Percentiles rank a stretch among this genome's conserved stretches.
phyloP scores from a whole-genome alignment of 352 stramenopile species.

The Phytophthora citricola region DNA sequence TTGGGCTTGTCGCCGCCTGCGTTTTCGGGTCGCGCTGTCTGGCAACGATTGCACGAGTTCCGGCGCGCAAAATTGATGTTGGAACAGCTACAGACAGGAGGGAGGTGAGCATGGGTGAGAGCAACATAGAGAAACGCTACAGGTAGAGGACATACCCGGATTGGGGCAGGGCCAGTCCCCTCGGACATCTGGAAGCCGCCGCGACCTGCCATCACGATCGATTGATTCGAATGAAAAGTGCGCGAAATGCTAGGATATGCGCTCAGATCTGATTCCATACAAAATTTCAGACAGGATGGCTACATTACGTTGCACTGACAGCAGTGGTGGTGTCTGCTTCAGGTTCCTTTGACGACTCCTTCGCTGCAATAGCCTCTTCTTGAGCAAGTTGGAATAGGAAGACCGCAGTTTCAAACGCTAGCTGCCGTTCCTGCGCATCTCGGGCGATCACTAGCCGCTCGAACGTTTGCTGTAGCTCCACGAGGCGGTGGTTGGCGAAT shows the following conservation, averaged over 20 bases:
- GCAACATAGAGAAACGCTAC: neutral
- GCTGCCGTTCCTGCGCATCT: constrained; percentile 52
- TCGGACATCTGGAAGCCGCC: constrained; percentile 66
- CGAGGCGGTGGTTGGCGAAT: constrained; percentile 66
- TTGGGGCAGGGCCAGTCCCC: constrained; percentile 88
- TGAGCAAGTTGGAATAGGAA: constrained; percentile 76
- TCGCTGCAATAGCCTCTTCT: constrained; percentile 34
- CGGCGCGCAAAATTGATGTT: constrained; percentile 89
- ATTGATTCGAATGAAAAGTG: constrained; percentile 21
- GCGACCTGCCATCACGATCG: constrained; percentile 41
- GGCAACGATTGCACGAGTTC: constrained; percentile 82
- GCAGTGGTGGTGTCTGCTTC: constrained; percentile 25
- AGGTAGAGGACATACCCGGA: constrained; percentile 44
- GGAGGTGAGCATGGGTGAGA: constrained; percentile 2
- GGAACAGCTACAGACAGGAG: constrained; percentile 55
- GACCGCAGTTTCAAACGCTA: constrained; percentile 63
- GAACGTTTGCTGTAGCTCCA: constrained; percentile 73
- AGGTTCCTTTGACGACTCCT: constrained; percentile 14
- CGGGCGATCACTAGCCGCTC: constrained; percentile 68
- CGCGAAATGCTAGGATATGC: constrained; percentile 6
- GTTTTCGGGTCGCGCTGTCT: constrained; percentile 65
- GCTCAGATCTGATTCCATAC: constrained; percentile 44
- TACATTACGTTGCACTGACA: constrained; percentile 20
- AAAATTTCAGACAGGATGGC: constrained; percentile 28
- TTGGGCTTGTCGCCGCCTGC: constrained; percentile 36